Conservation (phyloP, 2,329 filamentous ascomycete species). For the Metarhizium sp. region DNA sequence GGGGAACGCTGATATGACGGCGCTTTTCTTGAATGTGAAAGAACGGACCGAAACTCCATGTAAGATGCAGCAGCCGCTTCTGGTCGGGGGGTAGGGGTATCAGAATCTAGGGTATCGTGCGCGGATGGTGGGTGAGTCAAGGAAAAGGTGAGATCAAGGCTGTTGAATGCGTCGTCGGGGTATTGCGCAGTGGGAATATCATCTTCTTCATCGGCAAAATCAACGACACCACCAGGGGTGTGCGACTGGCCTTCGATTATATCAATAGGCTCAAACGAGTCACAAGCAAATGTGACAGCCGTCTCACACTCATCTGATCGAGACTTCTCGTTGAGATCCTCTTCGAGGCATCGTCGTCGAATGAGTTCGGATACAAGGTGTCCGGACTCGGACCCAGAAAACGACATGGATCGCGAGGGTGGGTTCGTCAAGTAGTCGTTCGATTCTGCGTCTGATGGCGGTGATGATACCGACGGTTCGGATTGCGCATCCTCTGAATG, state of each 20-base stretch:
- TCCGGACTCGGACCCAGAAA: conserved; percentile 41
- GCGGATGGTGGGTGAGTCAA: conserved; percentile 5
- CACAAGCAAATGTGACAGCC: conserved; percentile 34
- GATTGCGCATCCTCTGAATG: conserved; percentile 41
- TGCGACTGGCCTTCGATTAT: conserved; percentile 19
- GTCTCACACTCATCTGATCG: conserved; percentile 36
- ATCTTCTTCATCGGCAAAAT: conserved; percentile 21
- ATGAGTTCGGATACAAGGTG: conserved; percentile 22
- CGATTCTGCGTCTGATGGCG: conserved; percentile 22
- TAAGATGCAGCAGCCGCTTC: conserved; percentile 25
- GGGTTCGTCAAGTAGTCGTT: conserved; percentile 26
- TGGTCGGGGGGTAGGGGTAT: conserved; percentile 34
- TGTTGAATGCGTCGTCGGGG: conserved; percentile 27
- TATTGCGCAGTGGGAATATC: conserved; percentile 29
- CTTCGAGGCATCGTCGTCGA: conserved; percentile 20
- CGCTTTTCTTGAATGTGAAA: conserved; percentile 19
- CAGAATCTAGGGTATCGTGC: conserved; percentile 29
- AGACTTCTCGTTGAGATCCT: conserved; percentile 35
- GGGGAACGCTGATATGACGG: conserved; percentile 24
- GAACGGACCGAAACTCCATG: conserved; percentile 24
- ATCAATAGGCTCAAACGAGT: conserved; percentile 31
- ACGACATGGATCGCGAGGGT: conserved; percentile 40
- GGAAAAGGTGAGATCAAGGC: conserved; percentile 13
- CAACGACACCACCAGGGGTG: conserved; percentile 20
- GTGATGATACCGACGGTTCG: conserved; percentile 30